phyloP scores from a whole-genome alignment of 2,329 filamentous ascomycete genomes.

The Penicillium frequentans region DNA sequence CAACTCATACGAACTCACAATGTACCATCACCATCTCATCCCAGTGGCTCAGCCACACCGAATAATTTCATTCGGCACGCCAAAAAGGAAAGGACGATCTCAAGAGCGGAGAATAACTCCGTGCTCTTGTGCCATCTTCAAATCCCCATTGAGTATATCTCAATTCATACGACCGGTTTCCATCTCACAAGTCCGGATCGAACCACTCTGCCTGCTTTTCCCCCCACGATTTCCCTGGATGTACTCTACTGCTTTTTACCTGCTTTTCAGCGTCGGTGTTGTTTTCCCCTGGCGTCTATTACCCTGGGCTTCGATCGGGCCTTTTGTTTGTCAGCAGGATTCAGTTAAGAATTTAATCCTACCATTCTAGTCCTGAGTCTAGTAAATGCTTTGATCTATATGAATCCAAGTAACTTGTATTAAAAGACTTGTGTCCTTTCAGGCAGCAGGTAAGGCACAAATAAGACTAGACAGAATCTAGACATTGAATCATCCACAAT shows the following conservation, averaged over 20 bases:
- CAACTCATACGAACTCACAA: not conserved
- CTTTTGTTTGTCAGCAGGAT: slow-evolving; percentile 1
- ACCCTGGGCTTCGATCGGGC: not conserved
- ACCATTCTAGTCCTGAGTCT: not conserved
- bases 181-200: not conserved
- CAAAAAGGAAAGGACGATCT: not conserved
- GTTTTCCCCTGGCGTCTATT: not conserved
- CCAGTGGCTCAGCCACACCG: not conserved
- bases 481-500: not conserved
- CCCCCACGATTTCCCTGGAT: not conserved
- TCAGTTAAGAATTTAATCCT: not conserved
- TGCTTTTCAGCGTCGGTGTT: slow-evolving; percentile 15
- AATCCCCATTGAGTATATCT: not conserved
- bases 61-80: not conserved
- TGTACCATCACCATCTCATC: not conserved
- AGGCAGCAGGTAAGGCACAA: too few relatives aligned
- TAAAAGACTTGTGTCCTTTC: too few relatives aligned
- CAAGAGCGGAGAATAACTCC: not conserved
- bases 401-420: too few relatives aligned
- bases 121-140: not conserved
- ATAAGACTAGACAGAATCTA: too few relatives aligned
- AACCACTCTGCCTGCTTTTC: not conserved
- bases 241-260: slow-evolving; percentile 8
- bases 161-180: not conserved
- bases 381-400: not conserved